Evolutionary conservation across 2,329 filamentous ascomycete genomes (phyloP), one percentile per base, ranked within the genome.

Genomic region (Macrophomina phaseolina): DNA sequence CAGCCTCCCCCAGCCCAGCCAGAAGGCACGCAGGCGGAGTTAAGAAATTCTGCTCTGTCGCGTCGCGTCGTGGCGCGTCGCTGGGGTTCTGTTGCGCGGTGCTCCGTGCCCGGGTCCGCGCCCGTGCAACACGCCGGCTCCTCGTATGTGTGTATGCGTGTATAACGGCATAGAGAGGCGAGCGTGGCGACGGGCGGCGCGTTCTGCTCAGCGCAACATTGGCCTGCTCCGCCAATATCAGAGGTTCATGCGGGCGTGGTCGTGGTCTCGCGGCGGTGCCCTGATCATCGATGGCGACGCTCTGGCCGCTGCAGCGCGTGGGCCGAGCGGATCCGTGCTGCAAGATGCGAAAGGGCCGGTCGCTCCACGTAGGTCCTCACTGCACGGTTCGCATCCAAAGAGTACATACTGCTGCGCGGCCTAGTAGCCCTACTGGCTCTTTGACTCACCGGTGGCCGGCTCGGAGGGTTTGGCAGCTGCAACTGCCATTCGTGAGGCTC

Each of bases 381-480:
- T 12, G 38, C 36, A 42, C 55, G 55, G 48, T 52, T 32, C 49
- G 23, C 30, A 14, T 16, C 49, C 7, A 30, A 52, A 11, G 45
- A 23, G 23, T 23, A 23, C 23, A 23, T 62, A 40, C 58, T 28
- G 32, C 45, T 49, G 58, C 36, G 58, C 36, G 58, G 45, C n/a
- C 32, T 49, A 62, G 58, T 49, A n/a, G 58, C 40, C 40, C 38
- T 60, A 32, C 40, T 28, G 53, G 36, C 23, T 42, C 28, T 6
- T 62, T 48, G 58, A 62, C 58, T 62, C 58, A 62, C 58, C 58
- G 56, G 56, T 61, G 42, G 40, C 36, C 52, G n/a, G 32, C 38
- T 28, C 51, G 52, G 55, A 30, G 42, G 23, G 18, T 38, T 62
- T 49, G 58, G 42, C 58, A 2, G 9, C 58, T 62, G 58, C 58